phyloP scores from a whole-genome alignment of 345 rosid species.

The Reutealis trisperma region DNA sequence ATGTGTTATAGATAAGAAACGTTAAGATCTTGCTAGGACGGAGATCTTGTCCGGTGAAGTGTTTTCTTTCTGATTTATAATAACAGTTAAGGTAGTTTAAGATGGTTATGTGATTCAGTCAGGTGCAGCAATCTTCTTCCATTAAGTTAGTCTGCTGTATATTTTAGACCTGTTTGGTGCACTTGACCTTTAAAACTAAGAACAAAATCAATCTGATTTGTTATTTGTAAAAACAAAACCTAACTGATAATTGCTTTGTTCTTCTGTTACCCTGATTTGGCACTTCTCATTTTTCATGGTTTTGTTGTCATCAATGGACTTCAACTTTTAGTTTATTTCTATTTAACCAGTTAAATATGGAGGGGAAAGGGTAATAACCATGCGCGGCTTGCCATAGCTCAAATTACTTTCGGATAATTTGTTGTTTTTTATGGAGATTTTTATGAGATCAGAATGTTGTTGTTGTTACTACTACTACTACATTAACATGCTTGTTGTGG shows the following conservation, averaged over 20 bases:
- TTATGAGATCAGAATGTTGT: not conserved
- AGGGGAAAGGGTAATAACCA: too few species aligned
- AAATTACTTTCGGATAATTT: too few species aligned
- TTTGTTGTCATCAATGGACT: not conserved
- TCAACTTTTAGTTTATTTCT: too few species aligned
- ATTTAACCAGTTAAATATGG: too few species aligned
- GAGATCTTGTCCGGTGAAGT: not conserved
- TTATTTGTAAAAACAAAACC: not conserved
- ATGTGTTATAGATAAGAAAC: not conserved
- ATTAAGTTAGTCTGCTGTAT: not conserved
- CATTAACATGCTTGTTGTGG: conserved; percentile 21
- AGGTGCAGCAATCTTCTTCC: not conserved
- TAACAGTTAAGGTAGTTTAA: not conserved
- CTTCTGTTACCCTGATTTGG: not conserved
- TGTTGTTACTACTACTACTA: too few species aligned
- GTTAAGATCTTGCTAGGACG: not conserved
- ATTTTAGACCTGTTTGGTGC: not conserved
- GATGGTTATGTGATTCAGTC: not conserved
- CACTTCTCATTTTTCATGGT: not conserved
- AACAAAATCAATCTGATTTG: not conserved
- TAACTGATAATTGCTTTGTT: not conserved
- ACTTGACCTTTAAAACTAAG: not conserved
- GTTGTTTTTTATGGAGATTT: too few species aligned
- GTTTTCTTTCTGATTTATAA: not conserved
- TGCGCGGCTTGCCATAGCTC: too few species aligned